These are phyloP conservation scores for Xylaria polymorpha DNA, from an alignment of 2,329 filamentous ascomycete species.

Conservation along the genomic window DNA sequence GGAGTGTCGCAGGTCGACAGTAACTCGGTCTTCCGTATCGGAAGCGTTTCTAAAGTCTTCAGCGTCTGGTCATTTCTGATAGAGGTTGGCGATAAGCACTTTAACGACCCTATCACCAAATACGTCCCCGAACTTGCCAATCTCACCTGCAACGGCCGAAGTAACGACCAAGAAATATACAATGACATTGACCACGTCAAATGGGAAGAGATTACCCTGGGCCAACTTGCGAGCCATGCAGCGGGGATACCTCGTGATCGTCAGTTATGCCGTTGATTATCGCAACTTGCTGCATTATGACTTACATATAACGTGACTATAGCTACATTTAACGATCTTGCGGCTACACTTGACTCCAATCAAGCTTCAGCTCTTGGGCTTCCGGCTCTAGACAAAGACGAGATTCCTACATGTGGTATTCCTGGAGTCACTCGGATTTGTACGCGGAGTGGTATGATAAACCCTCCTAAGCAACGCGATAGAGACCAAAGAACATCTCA, in stretches of 20 bases:
- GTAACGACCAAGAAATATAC: slow-evolving; percentile 16
- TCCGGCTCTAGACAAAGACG: slow-evolving; percentile 15
- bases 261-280: slow-evolving; percentile 39
- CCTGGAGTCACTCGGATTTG: slow-evolving; percentile 28
- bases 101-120: slow-evolving; percentile 55
- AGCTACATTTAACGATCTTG: slow-evolving; percentile 35
- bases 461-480: neutral
- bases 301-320: slow-evolving; percentile 6
- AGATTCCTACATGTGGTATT: slow-evolving; percentile 29
- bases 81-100: slow-evolving; percentile 54
- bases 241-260: slow-evolving; percentile 53
- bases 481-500: too few relatives aligned
- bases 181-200: slow-evolving; percentile 45
- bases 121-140: slow-evolving; percentile 56
- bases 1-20: slow-evolving; percentile 46
- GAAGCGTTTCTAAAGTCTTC: slow-evolving; percentile 59
- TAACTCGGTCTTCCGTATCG: slow-evolving; percentile 55
- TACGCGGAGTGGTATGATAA: slow-evolving; percentile 34
- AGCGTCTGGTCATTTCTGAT: slow-evolving; percentile 57
- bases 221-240: slow-evolving; percentile 53
- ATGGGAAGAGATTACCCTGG: slow-evolving; percentile 53
- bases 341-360: slow-evolving; percentile 6
- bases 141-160: slow-evolving; percentile 16
- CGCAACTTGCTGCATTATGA: neutral
- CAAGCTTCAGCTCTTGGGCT: slow-evolving; percentile 31